Base-by-base conservation (phyloP, 805 yeast species). In the Wickerhamiella bombiphila region DNA sequence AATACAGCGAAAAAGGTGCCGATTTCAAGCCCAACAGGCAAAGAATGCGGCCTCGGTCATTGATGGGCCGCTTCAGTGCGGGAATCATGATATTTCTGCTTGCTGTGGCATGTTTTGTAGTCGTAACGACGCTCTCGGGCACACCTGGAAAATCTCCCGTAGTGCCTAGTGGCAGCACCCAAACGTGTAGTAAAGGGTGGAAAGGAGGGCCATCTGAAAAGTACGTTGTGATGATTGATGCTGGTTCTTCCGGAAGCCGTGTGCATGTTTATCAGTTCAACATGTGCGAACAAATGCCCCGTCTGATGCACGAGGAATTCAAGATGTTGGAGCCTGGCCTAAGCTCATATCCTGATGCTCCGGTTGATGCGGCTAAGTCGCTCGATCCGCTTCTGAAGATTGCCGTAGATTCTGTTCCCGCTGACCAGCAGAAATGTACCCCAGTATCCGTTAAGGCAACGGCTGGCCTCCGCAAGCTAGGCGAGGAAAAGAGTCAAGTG, bases 391-490 rank as follows among this genome's bases (percentile, higher is more conserved):
- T 91, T 50, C 65, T 91, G 49, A 66, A 80, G 22, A 49, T 71
- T 9, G 98, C 99, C 0, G 52, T 86, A 49, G 65, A 74, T 25
- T 60, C 74, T 13, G 81, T 91, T 37, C 99, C 99, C 24, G 66
- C 68, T 43, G 68, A 68, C 31, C 64, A 69, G 52, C 83, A 74
- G 51, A 59, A 65, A 0, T 91, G 97, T 62, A 76, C 97, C 2
- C 98, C 97, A 5, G 71, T 91, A 34, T 93, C 96, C 1, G 94
- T 91, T 32, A 88, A 86, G 64, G 99, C 98, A 38, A 91, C 98
- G 35, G 98, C 99, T 21, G 98, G 98, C 29, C 69, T 91, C 54
- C 74, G 98, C 60, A 56, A 79, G 45, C 65, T 86, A 37, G 97
- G 98, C 40, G 72, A 70, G 36, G 77, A 68, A 35, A 79, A 79